These are phyloP conservation scores for Colletotrichum sp. DNA, from an alignment of 2,329 filamentous ascomycete genomes.

Conservation along the genomic window DNA sequence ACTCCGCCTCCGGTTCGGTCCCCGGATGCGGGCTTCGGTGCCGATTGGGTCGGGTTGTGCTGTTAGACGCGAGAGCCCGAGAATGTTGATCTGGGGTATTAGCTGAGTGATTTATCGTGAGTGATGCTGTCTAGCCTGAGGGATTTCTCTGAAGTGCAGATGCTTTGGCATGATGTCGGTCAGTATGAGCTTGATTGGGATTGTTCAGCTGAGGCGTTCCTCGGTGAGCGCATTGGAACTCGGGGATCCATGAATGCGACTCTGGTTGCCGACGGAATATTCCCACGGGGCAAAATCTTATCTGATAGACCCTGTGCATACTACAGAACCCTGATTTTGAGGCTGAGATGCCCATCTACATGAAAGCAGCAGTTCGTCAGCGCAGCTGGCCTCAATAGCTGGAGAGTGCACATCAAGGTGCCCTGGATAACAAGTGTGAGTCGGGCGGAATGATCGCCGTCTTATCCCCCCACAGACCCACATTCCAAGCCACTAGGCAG, in stretches of 20 bases:
- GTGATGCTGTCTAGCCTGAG: neutral
- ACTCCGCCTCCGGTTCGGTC: neutral
- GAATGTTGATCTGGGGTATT: neutral
- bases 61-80: neutral
- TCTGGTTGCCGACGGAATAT: neutral
- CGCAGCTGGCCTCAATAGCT: neutral
- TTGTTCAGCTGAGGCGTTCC: neutral
- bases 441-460: neutral
- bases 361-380: neutral
- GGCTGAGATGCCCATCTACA: neutral
- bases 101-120: neutral
- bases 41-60: neutral
- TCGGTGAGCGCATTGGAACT: neutral
- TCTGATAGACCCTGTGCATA: neutral
- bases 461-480: neutral
- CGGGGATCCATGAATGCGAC: neutral
- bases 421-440: neutral
- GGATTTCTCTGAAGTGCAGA: neutral
- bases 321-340: neutral
- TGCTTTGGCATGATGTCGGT: neutral
- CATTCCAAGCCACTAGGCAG: neutral
- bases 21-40: neutral
- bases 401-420: neutral
- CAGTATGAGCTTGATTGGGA: neutral
- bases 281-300: neutral